Evolutionary conservation across 1,284 basidiomycete genomes (phyloP).

Genomic region (Heterobasidion irregulare): DNA sequence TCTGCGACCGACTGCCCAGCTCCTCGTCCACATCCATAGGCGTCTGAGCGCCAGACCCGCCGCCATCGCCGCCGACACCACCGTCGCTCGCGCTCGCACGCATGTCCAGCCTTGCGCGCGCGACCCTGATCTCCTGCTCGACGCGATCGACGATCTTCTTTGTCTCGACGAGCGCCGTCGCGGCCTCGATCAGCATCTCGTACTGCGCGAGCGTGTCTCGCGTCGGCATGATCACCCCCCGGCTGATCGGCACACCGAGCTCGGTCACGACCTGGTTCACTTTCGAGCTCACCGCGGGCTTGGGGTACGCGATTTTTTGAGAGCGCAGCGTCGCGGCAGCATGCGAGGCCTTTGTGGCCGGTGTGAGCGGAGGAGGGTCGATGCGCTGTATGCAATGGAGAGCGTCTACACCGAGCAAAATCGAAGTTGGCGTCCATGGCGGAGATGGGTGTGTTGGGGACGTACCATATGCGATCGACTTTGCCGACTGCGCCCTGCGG

Average conservation of each 20-base stretch:
- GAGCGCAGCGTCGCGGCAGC: slow-evolving; percentile 75
- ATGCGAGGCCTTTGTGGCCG: slow-evolving; percentile 64
- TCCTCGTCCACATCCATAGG: slow-evolving; percentile 25
- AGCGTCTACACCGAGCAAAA: slow-evolving; percentile 39
- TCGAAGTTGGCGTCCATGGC: neutral
- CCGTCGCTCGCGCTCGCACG: slow-evolving; percentile 28
- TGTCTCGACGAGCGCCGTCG: slow-evolving; percentile 70
- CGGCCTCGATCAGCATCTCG: slow-evolving; percentile 66
- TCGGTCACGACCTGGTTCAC: slow-evolving; percentile 71
- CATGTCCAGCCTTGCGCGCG: slow-evolving; percentile 61
- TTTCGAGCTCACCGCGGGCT: slow-evolving; percentile 63
- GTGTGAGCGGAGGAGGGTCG: slow-evolving; percentile 42
- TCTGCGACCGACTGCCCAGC: slow-evolving; percentile 28
- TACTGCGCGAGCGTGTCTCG: slow-evolving; percentile 66
- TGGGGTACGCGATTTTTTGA: slow-evolving; percentile 73
- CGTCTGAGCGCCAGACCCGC: slow-evolving; percentile 18
- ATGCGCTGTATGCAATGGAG: slow-evolving; percentile 70
- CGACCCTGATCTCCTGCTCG: slow-evolving; percentile 73
- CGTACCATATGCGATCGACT: slow-evolving; percentile 52
- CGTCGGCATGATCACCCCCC: slow-evolving; percentile 91
- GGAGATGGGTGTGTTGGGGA: neutral
- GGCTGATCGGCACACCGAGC: slow-evolving; percentile 62
- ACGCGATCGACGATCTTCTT: slow-evolving; percentile 84
- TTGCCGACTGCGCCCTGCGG: slow-evolving; percentile 39
- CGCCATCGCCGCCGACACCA: neutral